phyloP scores from a whole-genome alignment of 1,139 yeast species.

The Citeromyces hawaiiensis region DNA sequence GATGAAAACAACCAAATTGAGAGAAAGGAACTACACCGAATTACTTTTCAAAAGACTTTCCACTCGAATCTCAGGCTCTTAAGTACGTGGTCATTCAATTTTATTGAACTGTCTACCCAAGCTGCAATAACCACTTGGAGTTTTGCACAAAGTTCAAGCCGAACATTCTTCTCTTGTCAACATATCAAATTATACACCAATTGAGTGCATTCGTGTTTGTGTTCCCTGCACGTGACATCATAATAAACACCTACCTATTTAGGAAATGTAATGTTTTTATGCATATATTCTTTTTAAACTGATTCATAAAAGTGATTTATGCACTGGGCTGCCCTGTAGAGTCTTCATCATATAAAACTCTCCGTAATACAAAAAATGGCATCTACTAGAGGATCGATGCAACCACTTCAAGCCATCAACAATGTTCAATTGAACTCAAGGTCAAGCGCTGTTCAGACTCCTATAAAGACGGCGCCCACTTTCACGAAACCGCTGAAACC shows the following conservation, averaged over 20 bases:
- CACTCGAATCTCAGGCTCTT: no score
- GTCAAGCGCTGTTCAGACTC: conserved; percentile 10
- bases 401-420: conserved; percentile 17
- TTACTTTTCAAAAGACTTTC: no score
- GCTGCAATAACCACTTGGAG: no score
- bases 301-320: not conserved
- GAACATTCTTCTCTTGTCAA: no score
- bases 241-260: not conserved
- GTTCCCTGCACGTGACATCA: not conserved
- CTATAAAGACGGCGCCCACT: conserved; percentile 10
- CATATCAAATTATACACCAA: no score
- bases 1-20: no score
- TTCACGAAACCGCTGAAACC: conserved; percentile 8
- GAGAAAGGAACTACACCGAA: no score
- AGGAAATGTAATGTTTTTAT: not conserved
- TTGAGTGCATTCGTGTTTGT: no score
- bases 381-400: conserved; percentile 1
- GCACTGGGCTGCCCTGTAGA: not conserved
- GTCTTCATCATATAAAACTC: not conserved
- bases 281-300: not conserved
- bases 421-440: conserved; percentile 17
- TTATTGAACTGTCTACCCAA: no score
- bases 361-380: not conserved
- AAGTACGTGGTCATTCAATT: no score
- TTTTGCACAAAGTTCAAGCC: no score